These are phyloP conservation scores for Coniosporium tulheliwenetii DNA, from an alignment of 2,329 filamentous ascomycete genomes.

Conservation along the genomic window DNA sequence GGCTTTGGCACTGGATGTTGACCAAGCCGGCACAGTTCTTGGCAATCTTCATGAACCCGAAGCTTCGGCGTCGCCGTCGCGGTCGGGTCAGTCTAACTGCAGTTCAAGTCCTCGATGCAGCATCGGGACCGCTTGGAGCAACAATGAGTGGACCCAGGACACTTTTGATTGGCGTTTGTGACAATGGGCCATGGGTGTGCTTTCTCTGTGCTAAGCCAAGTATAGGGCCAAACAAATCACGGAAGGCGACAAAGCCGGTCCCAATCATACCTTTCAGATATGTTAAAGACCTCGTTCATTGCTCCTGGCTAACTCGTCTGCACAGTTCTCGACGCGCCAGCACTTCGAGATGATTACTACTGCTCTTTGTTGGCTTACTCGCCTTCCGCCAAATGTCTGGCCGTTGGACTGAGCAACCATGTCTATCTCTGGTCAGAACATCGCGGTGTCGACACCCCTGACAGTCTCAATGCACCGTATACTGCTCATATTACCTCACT, in stretches of 20 bases:
- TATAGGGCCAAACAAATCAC: constrained; percentile 12
- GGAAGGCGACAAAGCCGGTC: constrained; percentile 26
- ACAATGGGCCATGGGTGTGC: constrained; percentile 5
- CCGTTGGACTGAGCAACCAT: constrained; percentile 63
- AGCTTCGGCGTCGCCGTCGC: constrained; percentile 2
- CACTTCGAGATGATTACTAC: constrained; percentile 89
- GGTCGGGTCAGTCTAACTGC: too few species aligned
- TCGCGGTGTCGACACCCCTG: constrained; percentile 45
- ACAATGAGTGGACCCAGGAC: constrained; percentile 24
- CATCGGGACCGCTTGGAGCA: constrained; percentile 17
- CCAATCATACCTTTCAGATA: constrained; percentile 67
- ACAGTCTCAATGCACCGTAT: constrained; percentile 36
- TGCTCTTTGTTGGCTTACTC: constrained; percentile 85
- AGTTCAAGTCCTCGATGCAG: too few species aligned
- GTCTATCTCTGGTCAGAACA: constrained; percentile 84
- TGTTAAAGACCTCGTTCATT: constrained; percentile 12
- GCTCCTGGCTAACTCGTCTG: constrained; percentile 15
- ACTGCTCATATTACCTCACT: constrained; percentile 57
- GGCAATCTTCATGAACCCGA: constrained; percentile 7
- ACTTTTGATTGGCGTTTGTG: constrained; percentile 17
- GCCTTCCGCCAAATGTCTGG: constrained; percentile 54
- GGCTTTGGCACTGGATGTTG: constrained; percentile 66
- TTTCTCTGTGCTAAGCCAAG: constrained; percentile 6
- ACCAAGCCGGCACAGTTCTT: constrained; percentile 52
- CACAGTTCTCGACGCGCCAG: constrained; percentile 74